Evolutionary conservation across 2,329 filamentous ascomycete species (phyloP), one percentile per base, ranked within the genome.

Genomic region (Stemphylium beticola): DNA sequence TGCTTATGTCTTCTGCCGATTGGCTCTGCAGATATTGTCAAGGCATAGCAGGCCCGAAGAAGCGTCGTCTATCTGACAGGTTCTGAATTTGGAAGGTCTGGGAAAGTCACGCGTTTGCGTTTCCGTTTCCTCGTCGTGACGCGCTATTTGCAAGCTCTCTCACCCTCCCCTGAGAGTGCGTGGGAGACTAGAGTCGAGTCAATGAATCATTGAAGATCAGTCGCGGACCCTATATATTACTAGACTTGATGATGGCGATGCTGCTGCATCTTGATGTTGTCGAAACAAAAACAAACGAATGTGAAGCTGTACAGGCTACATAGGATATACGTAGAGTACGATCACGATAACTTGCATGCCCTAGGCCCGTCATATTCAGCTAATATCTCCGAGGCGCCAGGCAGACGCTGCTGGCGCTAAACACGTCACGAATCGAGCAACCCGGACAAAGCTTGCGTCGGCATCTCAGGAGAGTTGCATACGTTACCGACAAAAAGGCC

Each of bases 71-170:
- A 45, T 51, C 43, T 18, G 17, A n/a, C 38, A 17, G 10, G 37
- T 29, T 38, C 44, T 57, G 37, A 18, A 46, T 48, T n/a, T 8
- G 45, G 49, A 50, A 22, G 43, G 40, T 18, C 15, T 22, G 10
- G 11, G n/a, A 32, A 47, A 41, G 49, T 59, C 53, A 53, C 56
- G 56, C 49, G 56, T 56, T 55, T 33, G 56, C 49, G 56, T 56
- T 55, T 33, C 38, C 31, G 32, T 18, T 29, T 32, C 31, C 17
- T 15, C 22, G 43, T 39, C 53, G 48, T 40, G 48, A 49, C 52
- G 48, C 55, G 46, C 34, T 42, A 22, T 29, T n/a, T 15, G 26
- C 40, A 32, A 20, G 10, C 40, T 43, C 26, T 17, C 26, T 20
- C 26, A 18, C 15, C 17, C 22, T 40, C 20, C 24, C 18, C 24